Evolutionary conservation across 1,139 yeast genomes (phyloP).

Genomic region (Saccharomyces hybrid): DNA sequence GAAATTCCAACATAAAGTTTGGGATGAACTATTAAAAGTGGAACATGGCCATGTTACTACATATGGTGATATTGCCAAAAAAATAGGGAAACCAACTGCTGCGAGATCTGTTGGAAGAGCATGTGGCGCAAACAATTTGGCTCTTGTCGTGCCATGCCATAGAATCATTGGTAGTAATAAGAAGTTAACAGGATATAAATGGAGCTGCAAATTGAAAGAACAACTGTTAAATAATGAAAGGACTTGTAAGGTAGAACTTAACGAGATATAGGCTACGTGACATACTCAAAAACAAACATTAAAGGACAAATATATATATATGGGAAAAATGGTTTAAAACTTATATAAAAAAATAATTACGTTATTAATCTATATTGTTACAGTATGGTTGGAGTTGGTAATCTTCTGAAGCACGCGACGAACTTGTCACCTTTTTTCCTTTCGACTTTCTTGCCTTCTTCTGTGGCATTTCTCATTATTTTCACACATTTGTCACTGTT

Average conservation of each 20-base stretch:
- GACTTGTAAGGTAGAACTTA: neutral
- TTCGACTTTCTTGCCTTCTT: slow-evolving; percentile 93
- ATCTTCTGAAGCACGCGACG: slow-evolving; percentile 79
- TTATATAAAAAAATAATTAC: neutral
- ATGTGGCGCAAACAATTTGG: slow-evolving; percentile 22
- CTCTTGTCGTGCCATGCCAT: slow-evolving; percentile 27
- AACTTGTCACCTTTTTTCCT: slow-evolving; percentile 82
- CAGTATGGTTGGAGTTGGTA: slow-evolving; percentile 45
- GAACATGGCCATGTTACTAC: slow-evolving; percentile 17
- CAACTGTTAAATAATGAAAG: slow-evolving; percentile 12
- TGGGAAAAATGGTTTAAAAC: neutral
- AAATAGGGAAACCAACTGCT: slow-evolving; percentile 17
- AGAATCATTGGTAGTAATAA: slow-evolving; percentile 20
- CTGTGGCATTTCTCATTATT: slow-evolving; percentile 85
- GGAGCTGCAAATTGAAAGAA: slow-evolving; percentile 21
- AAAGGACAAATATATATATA: neutral
- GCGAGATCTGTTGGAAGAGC: slow-evolving; percentile 27
- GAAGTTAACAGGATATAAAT: slow-evolving; percentile 19
- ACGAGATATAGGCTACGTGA: neutral
- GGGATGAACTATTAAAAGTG: slow-evolving; percentile 19
- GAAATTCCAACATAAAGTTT: slow-evolving; percentile 22
- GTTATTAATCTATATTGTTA: slow-evolving; percentile 4
- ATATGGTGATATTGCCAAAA: slow-evolving; percentile 19
- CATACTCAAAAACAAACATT: neutral
- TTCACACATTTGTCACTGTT: slow-evolving; percentile 67